These are phyloP conservation scores for peach (Prunus persica) DNA, from an alignment of 306 rosid genomes.

Conservation along the genomic window DNA sequence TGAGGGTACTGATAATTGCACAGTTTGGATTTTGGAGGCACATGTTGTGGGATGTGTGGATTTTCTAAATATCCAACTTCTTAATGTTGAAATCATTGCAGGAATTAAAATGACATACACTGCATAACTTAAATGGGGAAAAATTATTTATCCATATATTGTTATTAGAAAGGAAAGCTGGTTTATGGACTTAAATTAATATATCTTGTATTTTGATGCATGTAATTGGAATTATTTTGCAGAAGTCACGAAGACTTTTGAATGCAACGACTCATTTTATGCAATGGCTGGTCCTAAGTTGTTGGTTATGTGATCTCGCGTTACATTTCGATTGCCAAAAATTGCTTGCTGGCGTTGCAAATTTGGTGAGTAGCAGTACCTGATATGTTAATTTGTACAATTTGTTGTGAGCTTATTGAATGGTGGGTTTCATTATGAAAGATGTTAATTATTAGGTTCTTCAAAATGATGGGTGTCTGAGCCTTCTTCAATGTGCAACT, in stretches of 20 bases:
- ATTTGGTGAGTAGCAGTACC: slow-evolving; percentile 11
- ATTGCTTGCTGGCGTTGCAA: slow-evolving; percentile 1
- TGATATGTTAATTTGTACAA: slow-evolving; percentile 1
- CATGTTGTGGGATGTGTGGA: background rate
- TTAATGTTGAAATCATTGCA: background rate
- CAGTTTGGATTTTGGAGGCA: background rate
- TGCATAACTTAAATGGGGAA: background rate
- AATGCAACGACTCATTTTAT: background rate
- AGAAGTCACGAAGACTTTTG: background rate
- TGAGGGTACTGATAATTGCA: background rate
- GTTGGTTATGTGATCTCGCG: background rate
- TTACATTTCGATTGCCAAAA: slow-evolving; percentile 4
- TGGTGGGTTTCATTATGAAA: background rate
- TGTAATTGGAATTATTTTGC: background rate
- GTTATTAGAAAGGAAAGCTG: background rate
- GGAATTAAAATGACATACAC: background rate
- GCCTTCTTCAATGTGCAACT: slow-evolving; percentile 5
- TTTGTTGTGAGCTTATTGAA: slow-evolving; percentile 8
- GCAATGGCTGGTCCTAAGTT: background rate
- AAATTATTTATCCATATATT: background rate
- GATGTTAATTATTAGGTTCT: slow-evolving; percentile 7
- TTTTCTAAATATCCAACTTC: background rate
- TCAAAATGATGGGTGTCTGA: slow-evolving; percentile 9
- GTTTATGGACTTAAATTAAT: background rate
- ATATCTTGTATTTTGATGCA: background rate